A percentile compares a stretch with the other conserved stretches of the same genome.
Conservation (phyloP, 176 grass and related monocot genomes). For the Zoysia pacifica region DNA sequence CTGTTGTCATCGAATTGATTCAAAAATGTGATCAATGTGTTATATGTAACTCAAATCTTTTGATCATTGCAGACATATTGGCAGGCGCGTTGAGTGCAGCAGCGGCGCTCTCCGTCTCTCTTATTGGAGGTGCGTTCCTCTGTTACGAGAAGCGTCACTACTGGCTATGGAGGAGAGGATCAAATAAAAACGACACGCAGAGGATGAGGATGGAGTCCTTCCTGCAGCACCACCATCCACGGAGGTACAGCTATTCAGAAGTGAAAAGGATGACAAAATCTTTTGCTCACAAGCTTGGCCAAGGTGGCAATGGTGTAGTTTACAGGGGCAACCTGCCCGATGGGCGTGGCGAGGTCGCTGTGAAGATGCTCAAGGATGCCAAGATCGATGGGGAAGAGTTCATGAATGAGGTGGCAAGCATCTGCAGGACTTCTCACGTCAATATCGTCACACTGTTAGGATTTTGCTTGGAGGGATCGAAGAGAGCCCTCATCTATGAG, state of each 20-base stretch:
- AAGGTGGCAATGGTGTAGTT: slow-evolving; percentile 53
- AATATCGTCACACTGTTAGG: slow-evolving; percentile 59
- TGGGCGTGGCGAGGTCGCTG: slow-evolving; percentile 30
- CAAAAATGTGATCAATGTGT: too few species aligned
- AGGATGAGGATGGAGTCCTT: slow-evolving; percentile 13
- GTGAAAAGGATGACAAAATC: slow-evolving; percentile 56
- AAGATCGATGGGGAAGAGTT: slow-evolving; percentile 43
- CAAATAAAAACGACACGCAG: not conserved
- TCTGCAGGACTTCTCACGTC: slow-evolving; percentile 54
- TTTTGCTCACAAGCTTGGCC: slow-evolving; percentile 48
- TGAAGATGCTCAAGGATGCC: slow-evolving; percentile 55
- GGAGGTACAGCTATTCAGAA: slow-evolving; percentile 47
- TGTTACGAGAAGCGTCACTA: slow-evolving; percentile 11
- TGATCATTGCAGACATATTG: slow-evolving; percentile 35
- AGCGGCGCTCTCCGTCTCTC: not conserved
- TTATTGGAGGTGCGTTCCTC: not conserved
- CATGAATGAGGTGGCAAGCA: slow-evolving; percentile 56
- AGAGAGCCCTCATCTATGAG: slow-evolving; percentile 50
- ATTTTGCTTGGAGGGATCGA: slow-evolving; percentile 44
- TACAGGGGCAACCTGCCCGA: slow-evolving; percentile 50
- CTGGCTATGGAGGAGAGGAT: slow-evolving; percentile 18
- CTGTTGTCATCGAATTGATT: too few species aligned
- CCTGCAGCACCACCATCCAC: slow-evolving; percentile 20
- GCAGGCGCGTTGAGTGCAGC: slow-evolving; percentile 12
- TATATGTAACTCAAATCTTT: not conserved